Base-by-base conservation (phyloP, 352 stramenopile species). In the Phytophthora sp. region DNA sequence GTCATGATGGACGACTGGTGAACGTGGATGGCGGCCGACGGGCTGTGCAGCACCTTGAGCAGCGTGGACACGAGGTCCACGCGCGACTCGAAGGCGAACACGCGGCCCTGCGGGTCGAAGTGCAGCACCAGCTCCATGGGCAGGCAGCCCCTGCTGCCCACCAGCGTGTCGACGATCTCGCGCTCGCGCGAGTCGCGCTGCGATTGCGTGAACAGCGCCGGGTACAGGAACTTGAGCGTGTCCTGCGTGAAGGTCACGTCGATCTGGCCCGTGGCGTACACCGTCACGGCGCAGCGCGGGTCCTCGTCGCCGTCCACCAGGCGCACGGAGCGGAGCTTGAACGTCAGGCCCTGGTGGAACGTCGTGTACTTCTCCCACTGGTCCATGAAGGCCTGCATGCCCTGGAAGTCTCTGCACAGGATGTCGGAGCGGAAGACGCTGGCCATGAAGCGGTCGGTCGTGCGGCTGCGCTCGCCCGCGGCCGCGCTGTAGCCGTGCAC, bases 31-130 rank as follows among this genome's bases (percentile, higher is more conserved):
- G 59, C 66, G 6, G 56, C 65, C 26, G 69, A 72, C 0, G 75
- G 75, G 28, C 74, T 66, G 31, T 68, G 55, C 27, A 85, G 54
- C 39, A 82, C 31, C 9, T 68, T 39, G 9, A 87, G 54, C 21
- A 87, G 54, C 21, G 69, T 73, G 10, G 79, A 74, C 13, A 72
- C 67, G 48, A 87, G 55, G 48, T 86, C 69, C 28, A 83, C 67
- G 30, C 74, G 71, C 48, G 79, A 79, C 68, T 95, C 91, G 51
- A 93, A 79, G 32, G 86, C 82, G 44, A 92, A 95, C 15, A 93
- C 78, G 37, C 79, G 84, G 10, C 84, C 84, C 18, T 91, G 64
- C 44, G 79, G 57, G 68, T 93, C 90, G 64, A 93, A 93, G 3
- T 88, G 73, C 34, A 93, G 69, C 17, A 93, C 76, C 59, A 93